Evolutionary conservation across 2,329 filamentous ascomycete species (phyloP).

Genomic region (Cordyceps tenuipes): DNA sequence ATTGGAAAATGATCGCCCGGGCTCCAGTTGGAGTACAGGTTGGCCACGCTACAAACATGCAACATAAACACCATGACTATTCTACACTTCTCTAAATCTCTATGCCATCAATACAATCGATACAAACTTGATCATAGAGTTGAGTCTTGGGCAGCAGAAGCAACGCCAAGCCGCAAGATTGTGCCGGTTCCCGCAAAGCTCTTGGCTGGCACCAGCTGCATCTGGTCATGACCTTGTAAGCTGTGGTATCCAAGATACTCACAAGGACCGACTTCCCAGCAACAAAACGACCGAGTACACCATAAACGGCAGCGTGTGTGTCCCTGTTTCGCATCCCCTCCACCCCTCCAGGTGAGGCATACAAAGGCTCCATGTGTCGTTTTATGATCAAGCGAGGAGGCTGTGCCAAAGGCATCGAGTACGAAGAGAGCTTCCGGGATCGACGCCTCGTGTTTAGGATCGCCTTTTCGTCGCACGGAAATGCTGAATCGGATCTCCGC

Average conservation of each 20-base stretch:
- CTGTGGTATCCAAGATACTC: too few relatives aligned
- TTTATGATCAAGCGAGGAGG: slow-evolving; percentile 4
- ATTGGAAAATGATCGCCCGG: not conserved
- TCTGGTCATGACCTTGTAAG: not conserved
- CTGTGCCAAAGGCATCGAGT: not conserved
- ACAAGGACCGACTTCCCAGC: not conserved
- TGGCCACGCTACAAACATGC: not conserved
- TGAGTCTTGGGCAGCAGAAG: too few relatives aligned
- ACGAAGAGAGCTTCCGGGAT: not conserved
- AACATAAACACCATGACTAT: not conserved
- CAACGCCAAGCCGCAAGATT: not conserved
- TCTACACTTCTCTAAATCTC: too few relatives aligned
- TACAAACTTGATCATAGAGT: too few relatives aligned
- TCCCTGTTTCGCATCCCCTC: not conserved
- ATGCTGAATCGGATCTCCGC: not conserved
- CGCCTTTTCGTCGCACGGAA: not conserved
- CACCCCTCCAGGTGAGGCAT: not conserved
- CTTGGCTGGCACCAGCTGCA: not conserved
- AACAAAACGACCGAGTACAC: not conserved
- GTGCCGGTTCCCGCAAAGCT: not conserved
- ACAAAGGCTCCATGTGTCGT: not conserved
- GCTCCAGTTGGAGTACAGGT: not conserved
- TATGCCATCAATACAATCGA: too few relatives aligned
- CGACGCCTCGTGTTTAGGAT: not conserved
- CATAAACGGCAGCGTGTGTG: not conserved